These are phyloP conservation scores for Mortierella hygrophila DNA, from an alignment of 192 early-diverging fungal species.

Conservation along the genomic window DNA sequence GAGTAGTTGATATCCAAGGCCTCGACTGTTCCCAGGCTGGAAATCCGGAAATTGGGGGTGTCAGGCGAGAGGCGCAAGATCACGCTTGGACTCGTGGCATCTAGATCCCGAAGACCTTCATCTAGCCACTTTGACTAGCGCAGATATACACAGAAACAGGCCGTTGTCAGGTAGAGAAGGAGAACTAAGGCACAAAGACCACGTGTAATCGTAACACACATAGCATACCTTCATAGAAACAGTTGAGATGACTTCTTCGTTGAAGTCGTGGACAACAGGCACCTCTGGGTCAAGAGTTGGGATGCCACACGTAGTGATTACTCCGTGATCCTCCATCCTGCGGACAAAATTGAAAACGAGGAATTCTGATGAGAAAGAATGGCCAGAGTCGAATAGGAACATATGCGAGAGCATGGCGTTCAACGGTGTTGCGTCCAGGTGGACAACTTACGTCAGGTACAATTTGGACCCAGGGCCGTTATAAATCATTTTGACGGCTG, in stretches of 20 bases:
- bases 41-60: slow-evolving; percentile 45
- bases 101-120: slow-evolving; percentile 45
- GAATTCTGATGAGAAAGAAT: not conserved
- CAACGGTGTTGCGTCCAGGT: not conserved
- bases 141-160: not conserved
- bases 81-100: slow-evolving; percentile 45
- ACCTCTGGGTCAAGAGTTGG: slow-evolving; percentile 45
- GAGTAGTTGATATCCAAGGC: slow-evolving; percentile 55
- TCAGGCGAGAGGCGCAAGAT: slow-evolving; percentile 45
- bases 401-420: too few species aligned
- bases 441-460: slow-evolving; percentile 34
- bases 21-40: slow-evolving; percentile 51
- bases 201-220: too few species aligned
- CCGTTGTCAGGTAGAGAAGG: not conserved
- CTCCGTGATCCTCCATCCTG: slow-evolving; percentile 44
- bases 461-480: slow-evolving; percentile 38
- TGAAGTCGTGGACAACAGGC: slow-evolving; percentile 39
- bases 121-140: slow-evolving; percentile 44
- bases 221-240: slow-evolving; percentile 46
- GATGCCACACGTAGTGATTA: slow-evolving; percentile 41
- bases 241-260: slow-evolving; percentile 31
- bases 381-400: not conserved
- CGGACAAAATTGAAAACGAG: not conserved
- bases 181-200: not conserved
- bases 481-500: slow-evolving; percentile 42